Percentiles rank a stretch among this genome's conserved stretches.
These are phyloP conservation scores for Pseudogymnoascus sp. DNA, from an alignment of 2,329 filamentous ascomycete genomes.

Conservation along the genomic window DNA sequence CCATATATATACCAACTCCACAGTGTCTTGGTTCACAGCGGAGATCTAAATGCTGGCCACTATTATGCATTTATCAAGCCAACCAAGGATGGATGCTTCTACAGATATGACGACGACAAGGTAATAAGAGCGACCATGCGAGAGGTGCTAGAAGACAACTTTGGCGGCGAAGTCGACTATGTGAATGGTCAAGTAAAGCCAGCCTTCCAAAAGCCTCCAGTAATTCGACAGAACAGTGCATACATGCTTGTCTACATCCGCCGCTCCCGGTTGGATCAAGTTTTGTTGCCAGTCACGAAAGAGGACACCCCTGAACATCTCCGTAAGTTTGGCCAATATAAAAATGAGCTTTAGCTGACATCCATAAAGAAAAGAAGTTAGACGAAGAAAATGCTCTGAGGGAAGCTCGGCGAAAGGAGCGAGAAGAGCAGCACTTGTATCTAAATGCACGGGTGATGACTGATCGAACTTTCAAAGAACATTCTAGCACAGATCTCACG, in stretches of 20 bases:
- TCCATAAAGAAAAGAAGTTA: constrained; percentile 56
- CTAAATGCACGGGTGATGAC: constrained; percentile 78
- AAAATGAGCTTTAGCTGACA: constrained; percentile 22
- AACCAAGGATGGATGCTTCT: constrained; percentile 87
- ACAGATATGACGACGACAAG: constrained; percentile 94
- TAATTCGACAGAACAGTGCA: constrained; percentile 70
- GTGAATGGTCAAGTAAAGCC: constrained; percentile 35
- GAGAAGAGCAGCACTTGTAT: constrained; percentile 91
- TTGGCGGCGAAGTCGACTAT: constrained; percentile 71
- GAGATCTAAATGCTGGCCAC: constrained; percentile 93
- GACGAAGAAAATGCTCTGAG: constrained; percentile 73
- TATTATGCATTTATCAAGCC: constrained; percentile 98
- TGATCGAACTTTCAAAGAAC: constrained; percentile 70
- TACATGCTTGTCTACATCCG: constrained; percentile 99
- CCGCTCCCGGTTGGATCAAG: constrained; percentile 74
- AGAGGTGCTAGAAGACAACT: constrained; percentile 94
- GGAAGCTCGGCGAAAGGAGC: constrained; percentile 76
- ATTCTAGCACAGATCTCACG: constrained; percentile 79
- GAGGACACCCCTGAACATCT: constrained; percentile 78
- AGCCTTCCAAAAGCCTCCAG: constrained; percentile 44
- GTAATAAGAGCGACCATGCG: constrained; percentile 89
- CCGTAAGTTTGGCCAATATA: constrained; percentile 42
- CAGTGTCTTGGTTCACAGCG: constrained; percentile 91
- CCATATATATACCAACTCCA: constrained; percentile 89
- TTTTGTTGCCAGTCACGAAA: constrained; percentile 69